Conservation (phyloP, 495 filamentous ascomycete genomes). For the Neurospora tetraspora region DNA sequence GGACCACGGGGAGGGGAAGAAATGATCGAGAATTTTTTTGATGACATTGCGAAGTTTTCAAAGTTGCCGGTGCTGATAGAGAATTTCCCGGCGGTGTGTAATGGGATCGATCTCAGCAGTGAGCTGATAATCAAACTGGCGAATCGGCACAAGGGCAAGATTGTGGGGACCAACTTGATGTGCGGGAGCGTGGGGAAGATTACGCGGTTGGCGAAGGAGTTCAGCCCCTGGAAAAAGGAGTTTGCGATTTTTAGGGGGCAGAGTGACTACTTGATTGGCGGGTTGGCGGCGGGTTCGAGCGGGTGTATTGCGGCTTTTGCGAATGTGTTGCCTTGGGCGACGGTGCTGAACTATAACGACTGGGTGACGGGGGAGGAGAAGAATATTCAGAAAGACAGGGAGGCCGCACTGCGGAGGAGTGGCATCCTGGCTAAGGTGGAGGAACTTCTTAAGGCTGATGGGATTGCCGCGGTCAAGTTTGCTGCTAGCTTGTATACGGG, state of each 20-base stretch:
- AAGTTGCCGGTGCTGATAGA: conserved; percentile 53
- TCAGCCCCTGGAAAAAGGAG: conserved; percentile 30
- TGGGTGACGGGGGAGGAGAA: conserved; percentile 11
- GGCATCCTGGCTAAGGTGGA: conserved; percentile 40
- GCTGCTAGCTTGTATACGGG: conserved; percentile 47
- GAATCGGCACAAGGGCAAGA: conserved; percentile 27
- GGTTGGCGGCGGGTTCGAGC: conserved; percentile 46
- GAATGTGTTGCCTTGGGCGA: conserved; percentile 52
- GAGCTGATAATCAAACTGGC: conserved; percentile 48
- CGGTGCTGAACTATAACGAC: conserved; percentile 43
- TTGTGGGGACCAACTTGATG: conserved; percentile 57
- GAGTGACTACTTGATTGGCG: conserved; percentile 59
- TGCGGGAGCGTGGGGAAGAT: conserved; percentile 60
- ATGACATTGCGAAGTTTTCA: conserved; percentile 36
- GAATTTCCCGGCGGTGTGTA: conserved; percentile 65
- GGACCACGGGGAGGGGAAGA: conserved; percentile 12
- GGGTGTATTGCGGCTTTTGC: conserved; percentile 60
- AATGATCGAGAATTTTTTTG: conserved; percentile 53
- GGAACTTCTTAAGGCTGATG: conserved; percentile 42
- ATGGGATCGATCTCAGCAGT: conserved; percentile 54
- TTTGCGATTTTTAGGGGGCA: conserved; percentile 63
- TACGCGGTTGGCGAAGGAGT: conserved; percentile 38
- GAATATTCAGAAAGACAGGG: conserved; percentile 31
- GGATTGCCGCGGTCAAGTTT: conserved; percentile 58
- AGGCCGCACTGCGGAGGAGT: conserved; percentile 48